These are phyloP conservation scores for Boehmeria nivea DNA, from an alignment of 306 rosid genomes.

Conservation along the genomic window DNA sequence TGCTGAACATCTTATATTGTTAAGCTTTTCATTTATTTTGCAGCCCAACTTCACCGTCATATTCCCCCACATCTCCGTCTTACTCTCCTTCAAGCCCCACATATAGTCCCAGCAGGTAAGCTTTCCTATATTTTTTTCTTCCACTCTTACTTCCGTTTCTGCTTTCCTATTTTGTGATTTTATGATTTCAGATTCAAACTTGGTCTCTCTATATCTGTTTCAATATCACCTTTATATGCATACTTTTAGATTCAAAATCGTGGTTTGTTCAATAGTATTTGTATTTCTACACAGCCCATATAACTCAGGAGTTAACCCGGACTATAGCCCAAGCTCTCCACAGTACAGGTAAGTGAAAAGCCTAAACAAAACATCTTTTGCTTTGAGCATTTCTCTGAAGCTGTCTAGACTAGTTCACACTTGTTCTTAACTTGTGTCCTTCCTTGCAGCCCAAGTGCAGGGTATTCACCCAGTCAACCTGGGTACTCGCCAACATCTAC, in stretches of 20 bases:
- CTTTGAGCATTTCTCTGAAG: not conserved
- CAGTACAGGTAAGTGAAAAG: constrained; percentile 58
- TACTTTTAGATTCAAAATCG: not conserved
- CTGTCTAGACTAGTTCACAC: not conserved
- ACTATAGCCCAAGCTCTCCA: constrained; percentile 92
- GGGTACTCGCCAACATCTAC: constrained; percentile 96
- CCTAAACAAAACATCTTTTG: not conserved
- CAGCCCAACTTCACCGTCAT: constrained; percentile 97
- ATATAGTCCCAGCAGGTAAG: constrained; percentile 93
- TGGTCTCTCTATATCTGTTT: too few relatives aligned
- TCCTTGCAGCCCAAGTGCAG: constrained; percentile 80
- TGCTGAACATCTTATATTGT: constrained; percentile 17
- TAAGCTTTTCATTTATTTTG: constrained; percentile 17
- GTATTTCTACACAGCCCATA: constrained; percentile 55
- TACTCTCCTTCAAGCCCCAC: constrained; percentile 98
- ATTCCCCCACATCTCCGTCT: constrained; percentile 95
- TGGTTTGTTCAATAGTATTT: too few relatives aligned
- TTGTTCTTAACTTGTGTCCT: not conserved
- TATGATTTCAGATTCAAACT: too few relatives aligned
- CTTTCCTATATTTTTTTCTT: not conserved
- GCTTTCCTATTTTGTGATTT: not conserved
- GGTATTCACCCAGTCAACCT: constrained; percentile 97
- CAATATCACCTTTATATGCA: not conserved
- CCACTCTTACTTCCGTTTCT: not conserved
- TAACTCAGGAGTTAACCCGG: constrained; percentile 79